Base-by-base conservation (phyloP, 2,329 filamentous ascomycete genomes). In the Talaromyces sp. region DNA sequence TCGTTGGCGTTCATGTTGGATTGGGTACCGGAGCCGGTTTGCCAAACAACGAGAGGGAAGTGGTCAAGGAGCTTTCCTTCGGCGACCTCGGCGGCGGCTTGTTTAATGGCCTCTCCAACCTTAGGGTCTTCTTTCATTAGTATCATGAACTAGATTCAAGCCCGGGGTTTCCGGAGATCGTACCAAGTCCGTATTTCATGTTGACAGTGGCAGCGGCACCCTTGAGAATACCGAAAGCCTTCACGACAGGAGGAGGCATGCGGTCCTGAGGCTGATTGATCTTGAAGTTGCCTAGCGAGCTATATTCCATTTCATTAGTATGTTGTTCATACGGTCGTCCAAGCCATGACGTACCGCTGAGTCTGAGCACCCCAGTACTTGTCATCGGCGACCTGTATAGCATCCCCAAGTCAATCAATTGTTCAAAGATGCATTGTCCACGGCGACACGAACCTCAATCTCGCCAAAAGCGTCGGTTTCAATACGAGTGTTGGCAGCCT, bases 1-100 rank as follows among this genome's bases (percentile, higher is more conserved):
- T 99, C 95, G 84, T 99, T 99, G 78, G 94, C 93, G 84, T 99
- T 99, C 95, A 98, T 98, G 88, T 97, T 98, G 80, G 93, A 97
- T 85, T 98, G 95, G 35, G 95, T 98, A 77, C 95, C 95, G 60
- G 95, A 98, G 69, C 95, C 95, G 63, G 95, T 99, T 85, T 99
- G 95, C 95, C 95, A 99, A 76, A 99, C 94, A 65, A 98, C 94
- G 67, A 98, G 91, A 70, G 95, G 95, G 83, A 99, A 98, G 85
- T 98, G 94, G 80, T 97, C 93, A 75, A 96, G 80, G 73, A 98
- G 89, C 86, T 97, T 96, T 76, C 95, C 88, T 69, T 91, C 90
- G 65, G 94, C 93, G 47, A 99, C 94, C 83, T 99, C 95, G 69
- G 89, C 86, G 69, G 95, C 93, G 66, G 95, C 95, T 83, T 97